Base-by-base conservation (phyloP, 2,329 filamentous ascomycete species). In the Colletotrichum acutatum region DNA sequence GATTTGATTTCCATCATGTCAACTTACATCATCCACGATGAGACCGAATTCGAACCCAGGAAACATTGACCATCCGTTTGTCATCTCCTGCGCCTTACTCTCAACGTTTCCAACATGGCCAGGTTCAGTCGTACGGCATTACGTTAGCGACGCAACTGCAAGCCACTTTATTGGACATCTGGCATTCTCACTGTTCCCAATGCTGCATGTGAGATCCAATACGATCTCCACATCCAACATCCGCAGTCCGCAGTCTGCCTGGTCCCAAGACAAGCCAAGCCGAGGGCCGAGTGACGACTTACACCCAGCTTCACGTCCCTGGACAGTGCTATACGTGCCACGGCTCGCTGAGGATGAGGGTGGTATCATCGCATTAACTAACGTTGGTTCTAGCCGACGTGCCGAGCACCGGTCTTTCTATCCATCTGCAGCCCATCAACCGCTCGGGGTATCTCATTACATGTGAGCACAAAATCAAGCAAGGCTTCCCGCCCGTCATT, bases 191-290 rank as follows among this genome's bases (percentile, higher is more conserved):
- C 19, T 22, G 26, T 49, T 49, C 56, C 63, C 46, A 42, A 4
- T 52, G 70, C 70, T 65, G 70, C 70, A 72, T 64, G 66, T 72
- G 66, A 72, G 70, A 72, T 72, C 70, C 60, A 70, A 64, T 63
- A 70, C 66, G 66, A 72, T 65, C 70, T 60, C 37, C 30, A 46
- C 53, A 24, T 42, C 30, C 63, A 49, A 32, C 68, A 19, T 22
- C 8, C 60, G 42, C 49, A 22, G 42, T 37, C 22, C 22, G 24
- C 66, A 65, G 28, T 28, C 22, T 37, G 8, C 42, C 42, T 49
- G 42, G 19, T n/a, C 42, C 42, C 42, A 49, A 49, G 19, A 49
- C 26, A 32, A 32, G 34, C 64, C 65, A 71, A 32, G 58, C 49
- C 65, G 52, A 63, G 37, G 66, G 52, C 57, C 65, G 65, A 57